These are phyloP conservation scores for Acer negundo DNA, from an alignment of 345 rosid genomes.

Conservation along the genomic window DNA sequence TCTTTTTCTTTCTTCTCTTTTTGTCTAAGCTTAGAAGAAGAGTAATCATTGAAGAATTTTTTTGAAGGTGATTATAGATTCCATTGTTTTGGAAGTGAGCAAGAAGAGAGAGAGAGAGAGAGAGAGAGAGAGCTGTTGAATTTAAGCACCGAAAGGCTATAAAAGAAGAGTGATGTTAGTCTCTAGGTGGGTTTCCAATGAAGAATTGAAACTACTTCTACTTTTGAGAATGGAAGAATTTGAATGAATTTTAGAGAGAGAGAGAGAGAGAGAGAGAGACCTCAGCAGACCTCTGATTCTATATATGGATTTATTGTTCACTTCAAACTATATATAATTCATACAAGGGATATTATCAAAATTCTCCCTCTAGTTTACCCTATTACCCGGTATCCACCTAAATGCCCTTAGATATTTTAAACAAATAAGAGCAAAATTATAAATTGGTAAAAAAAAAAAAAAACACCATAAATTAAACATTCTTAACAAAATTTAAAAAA, in stretches of 20 bases:
- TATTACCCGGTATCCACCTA: too few species aligned
- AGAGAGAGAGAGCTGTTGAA: conserved; percentile 29
- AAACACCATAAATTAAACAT: too few species aligned
- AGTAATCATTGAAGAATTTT: neutral
- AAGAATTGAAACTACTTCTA: conserved; percentile 17
- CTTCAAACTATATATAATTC: neutral
- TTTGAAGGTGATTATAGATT: conserved; percentile 23
- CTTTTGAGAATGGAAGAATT: conserved; percentile 22
- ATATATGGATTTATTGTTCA: neutral
- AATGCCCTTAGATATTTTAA: too few species aligned
- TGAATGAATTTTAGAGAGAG: neutral
- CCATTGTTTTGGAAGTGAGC: conserved; percentile 13
- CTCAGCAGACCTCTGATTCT: neutral
- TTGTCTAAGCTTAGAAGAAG: conserved; percentile 1
- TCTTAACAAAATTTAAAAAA: too few species aligned
- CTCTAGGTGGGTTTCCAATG: conserved; percentile 44
- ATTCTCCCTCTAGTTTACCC: too few species aligned
- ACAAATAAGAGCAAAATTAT: too few species aligned
- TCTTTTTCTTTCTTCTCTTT: neutral
- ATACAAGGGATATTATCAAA: neutral
- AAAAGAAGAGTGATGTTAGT: conserved; percentile 9
- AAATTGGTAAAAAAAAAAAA: too few species aligned
- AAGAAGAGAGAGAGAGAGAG: conserved; percentile 24
- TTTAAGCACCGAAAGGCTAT: conserved; percentile 70
- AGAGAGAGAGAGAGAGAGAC: neutral